Evolutionary conservation across 441 rosid species (phyloP).

Genomic region (Eutrema salsugineum): DNA sequence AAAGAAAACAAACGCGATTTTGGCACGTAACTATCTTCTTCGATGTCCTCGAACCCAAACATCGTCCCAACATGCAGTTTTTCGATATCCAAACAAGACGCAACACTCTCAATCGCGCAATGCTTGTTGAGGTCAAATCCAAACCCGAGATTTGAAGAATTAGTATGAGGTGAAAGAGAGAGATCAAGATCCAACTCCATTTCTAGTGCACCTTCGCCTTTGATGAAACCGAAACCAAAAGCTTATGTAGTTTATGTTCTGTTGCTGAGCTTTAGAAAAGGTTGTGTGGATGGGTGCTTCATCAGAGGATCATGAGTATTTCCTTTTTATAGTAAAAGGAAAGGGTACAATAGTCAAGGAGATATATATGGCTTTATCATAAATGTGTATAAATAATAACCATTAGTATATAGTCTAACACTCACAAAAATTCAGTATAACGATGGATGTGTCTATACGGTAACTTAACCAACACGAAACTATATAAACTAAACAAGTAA

Average conservation of each 20-base stretch:
- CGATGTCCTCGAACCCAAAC: background rate
- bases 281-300: background rate
- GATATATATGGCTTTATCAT: slow-evolving; percentile 13
- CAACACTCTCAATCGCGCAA: background rate
- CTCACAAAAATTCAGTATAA: background rate
- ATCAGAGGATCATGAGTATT: slow-evolving; percentile 9
- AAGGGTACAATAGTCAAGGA: slow-evolving; percentile 15
- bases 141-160: slow-evolving; percentile 5
- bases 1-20: slow-evolving; percentile 20
- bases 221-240: background rate
- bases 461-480: slow-evolving; percentile 20
- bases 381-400: background rate
- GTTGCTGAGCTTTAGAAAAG: slow-evolving; percentile 9
- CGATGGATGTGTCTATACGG: slow-evolving; percentile 1
- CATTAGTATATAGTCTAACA: background rate
- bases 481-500: background rate
- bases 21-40: background rate
- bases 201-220: slow-evolving; percentile 1
- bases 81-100: background rate
- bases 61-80: background rate
- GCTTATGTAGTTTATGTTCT: background rate
- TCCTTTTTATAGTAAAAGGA: slow-evolving; percentile 19
- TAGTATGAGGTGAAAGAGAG: slow-evolving; percentile 23
- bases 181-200: slow-evolving; percentile 32
- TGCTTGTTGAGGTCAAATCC: slow-evolving; percentile 22